phyloP scores from a whole-genome alignment of 2,329 filamentous ascomycete species.

The Venturia asperata region DNA sequence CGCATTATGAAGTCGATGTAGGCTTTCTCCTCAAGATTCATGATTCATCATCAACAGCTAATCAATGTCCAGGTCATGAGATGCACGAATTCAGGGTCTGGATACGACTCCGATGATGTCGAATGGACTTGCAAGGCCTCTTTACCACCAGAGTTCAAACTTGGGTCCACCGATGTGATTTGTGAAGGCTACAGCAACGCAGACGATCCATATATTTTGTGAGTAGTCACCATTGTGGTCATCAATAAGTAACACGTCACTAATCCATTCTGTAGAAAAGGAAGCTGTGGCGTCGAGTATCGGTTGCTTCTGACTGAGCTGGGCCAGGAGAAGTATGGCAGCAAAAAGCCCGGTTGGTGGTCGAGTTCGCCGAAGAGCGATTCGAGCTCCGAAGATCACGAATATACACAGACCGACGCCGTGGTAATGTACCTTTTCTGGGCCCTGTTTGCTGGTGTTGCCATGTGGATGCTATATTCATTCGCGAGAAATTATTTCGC shows the following conservation, averaged over 20 bases:
- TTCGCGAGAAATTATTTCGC: constrained; percentile 25
- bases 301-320: constrained; percentile 66
- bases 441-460: constrained; percentile 53
- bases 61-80: constrained; percentile 66
- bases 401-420: constrained; percentile 30
- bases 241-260: background rate
- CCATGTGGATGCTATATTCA: constrained; percentile 42
- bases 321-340: constrained; percentile 65
- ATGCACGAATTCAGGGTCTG: constrained; percentile 77
- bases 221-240: background rate
- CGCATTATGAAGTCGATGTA: constrained; percentile 65
- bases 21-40: constrained; percentile 28
- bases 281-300: constrained; percentile 91
- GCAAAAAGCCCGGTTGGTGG: constrained; percentile 37
- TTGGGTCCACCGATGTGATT: constrained; percentile 80
- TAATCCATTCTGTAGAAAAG: constrained; percentile 43
- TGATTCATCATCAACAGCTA: background rate
- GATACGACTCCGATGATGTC: constrained; percentile 72
- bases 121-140: constrained; percentile 82
- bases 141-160: constrained; percentile 57
- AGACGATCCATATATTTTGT: constrained; percentile 75
- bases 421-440: constrained; percentile 47
- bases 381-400: constrained; percentile 24
- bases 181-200: constrained; percentile 79
- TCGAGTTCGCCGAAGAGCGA: background rate